Base-by-base conservation (phyloP, 306 rosid species). In the Citrullus amarus region DNA sequence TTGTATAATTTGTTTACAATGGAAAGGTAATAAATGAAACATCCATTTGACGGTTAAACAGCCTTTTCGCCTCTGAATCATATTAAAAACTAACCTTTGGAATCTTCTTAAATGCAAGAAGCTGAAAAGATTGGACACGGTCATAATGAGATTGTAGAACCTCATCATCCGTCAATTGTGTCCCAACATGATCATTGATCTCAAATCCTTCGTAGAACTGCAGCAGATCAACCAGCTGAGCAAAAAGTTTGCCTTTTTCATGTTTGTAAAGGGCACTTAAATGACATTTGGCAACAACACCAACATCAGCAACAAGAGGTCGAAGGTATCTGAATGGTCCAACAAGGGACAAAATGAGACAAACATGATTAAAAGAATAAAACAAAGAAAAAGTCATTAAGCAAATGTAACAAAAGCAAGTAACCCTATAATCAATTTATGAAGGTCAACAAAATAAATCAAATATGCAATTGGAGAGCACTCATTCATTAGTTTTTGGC, bases 241-340 rank as follows among this genome's bases (percentile, higher is more conserved):
- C 96, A 84, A 92, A 95, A 67, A 95, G 97, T 77, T 95, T 95
- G 61, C 99, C 99, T 86, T 86, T 95, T 81, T 80, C 93, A 77
- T 95, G 97, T 86, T 86, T 87, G 84, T 95, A 95, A 81, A 95
- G 97, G 32, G 89, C 88, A 88, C 99, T 95, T 81, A 95, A 87
- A 86, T 92, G 98, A 85, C 99, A 95, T 85, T 95, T 95, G 59
- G 98, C 89, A 82, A 95, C 99, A 28, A 95, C 99, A 60, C 92
- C 99, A n/a, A 91, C 91, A 84, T 95, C 99, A 82, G 93, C 97
- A 82, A 95, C 97, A 79, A 95, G 90, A 50, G 99, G 99, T 87
- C 97, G 92, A 82, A 91, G 79, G 87, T 86, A 95, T 87, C 99
- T 92, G 79, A 51, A 86, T 76, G 77, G 54, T 69, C 78, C 78